Evolutionary conservation across 2,329 filamentous ascomycete genomes (phyloP), one percentile per base, ranked within the genome.

Genomic region (Drechslerella stenobrocha): DNA sequence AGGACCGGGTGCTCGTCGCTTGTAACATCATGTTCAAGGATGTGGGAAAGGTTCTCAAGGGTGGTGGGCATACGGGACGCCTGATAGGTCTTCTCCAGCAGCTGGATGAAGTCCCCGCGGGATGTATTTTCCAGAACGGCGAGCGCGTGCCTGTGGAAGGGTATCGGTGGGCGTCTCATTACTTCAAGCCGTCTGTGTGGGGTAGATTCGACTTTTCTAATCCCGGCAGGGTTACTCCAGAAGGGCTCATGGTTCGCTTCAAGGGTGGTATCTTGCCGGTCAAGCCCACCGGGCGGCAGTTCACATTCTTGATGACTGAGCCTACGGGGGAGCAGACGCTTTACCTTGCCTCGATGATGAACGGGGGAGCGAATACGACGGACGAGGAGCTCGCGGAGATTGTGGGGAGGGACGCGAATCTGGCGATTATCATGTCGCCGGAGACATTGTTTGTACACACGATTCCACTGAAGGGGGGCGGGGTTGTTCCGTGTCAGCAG

Each of bases 1-100:
- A 69, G 26, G 64, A 69, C 37, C 64, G 64, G 20, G 64, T 63
- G 20, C 44, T 69, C n/a, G 58, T 69, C 15, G 64, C 64, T 32
- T 67, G 63, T 15, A 69, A 63, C 23, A 63, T 63, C 11, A 13
- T 69, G 13, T 53, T 28, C 15, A 63, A 63, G 20, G 57, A 61
- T 24, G 64, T 57, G 5, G 40, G 51, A 11, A 58, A 44, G 52
- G 57, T 63, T n/a, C 34, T 69, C 13, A 59, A 61, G 30, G 64
- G 57, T 2, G 34, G 53, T 3, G 57, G 57, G 6, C 56, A 63
- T 37, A 61, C 64, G 1, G 57, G 58, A 6, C 47, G 64, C n/a
- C 52, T 69, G 44, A 59, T 26, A 15, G 57, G 28, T 11, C 40
- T 69, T 1, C 42, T 63, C 2, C 35, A 52, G 15, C 64, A 61